Conservation (phyloP, 495 filamentous ascomycete genomes). For the Trichoderma virens region DNA sequence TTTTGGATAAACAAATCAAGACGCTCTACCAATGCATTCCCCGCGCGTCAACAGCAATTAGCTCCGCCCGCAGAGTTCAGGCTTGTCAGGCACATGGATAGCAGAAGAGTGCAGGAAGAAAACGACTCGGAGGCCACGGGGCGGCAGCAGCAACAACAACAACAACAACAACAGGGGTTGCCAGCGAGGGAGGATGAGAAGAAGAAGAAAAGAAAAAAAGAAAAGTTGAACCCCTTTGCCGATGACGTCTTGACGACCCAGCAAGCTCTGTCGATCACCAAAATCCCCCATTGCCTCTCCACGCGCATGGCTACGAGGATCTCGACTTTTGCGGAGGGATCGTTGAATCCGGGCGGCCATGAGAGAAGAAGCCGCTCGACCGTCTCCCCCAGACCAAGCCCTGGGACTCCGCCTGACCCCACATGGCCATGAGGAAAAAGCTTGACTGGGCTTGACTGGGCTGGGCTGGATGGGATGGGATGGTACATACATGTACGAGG, state of each 20-base stretch:
- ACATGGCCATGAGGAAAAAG: not conserved
- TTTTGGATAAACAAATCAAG: too few relatives aligned
- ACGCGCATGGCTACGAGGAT: conserved; percentile 7
- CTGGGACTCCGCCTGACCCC: not conserved
- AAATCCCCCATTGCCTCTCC: not conserved
- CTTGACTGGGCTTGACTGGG: not conserved
- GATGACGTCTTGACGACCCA: not conserved
- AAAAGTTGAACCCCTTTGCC: not conserved
- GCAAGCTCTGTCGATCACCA: not conserved
- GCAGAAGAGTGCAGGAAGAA: too few relatives aligned
- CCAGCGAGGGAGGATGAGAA: too few relatives aligned
- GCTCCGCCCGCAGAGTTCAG: too few relatives aligned
- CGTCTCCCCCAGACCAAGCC: not conserved
- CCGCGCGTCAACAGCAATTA: too few relatives aligned
- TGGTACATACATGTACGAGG: not conserved
- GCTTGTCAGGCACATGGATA: too few relatives aligned
- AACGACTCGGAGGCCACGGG: too few relatives aligned
- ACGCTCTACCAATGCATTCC: too few relatives aligned
- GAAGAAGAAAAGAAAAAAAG: too few relatives aligned
- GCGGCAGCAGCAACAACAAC: too few relatives aligned
- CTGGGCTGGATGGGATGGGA: not conserved
- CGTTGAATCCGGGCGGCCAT: not conserved
- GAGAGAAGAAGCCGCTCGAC: not conserved
- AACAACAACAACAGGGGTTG: too few relatives aligned
- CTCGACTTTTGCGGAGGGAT: conserved; percentile 5